phyloP scores from a whole-genome alignment of 352 stramenopile genomes.

The Phytopythium kandeliae region DNA sequence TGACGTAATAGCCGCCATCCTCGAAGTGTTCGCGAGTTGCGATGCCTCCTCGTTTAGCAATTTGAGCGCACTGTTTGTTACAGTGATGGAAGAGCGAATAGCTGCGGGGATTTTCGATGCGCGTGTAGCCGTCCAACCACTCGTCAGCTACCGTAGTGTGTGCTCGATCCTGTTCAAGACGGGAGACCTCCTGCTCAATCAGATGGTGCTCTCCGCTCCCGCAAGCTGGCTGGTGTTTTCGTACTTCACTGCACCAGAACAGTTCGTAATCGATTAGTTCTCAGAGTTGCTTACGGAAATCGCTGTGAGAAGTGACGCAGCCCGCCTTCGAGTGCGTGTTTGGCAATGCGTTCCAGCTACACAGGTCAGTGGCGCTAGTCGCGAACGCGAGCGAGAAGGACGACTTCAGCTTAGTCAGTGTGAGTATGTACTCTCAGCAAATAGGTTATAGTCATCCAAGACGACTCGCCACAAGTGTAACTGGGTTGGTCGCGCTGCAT shows the following conservation, averaged over 20 bases:
- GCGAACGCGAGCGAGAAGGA: slow-evolving; percentile 52
- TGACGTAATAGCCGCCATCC: slow-evolving; percentile 52
- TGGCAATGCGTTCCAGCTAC: slow-evolving; percentile 16
- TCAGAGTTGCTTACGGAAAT: slow-evolving; percentile 27
- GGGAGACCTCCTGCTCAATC: slow-evolving; percentile 45
- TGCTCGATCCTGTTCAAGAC: slow-evolving; percentile 62
- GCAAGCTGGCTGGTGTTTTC: slow-evolving; percentile 65
- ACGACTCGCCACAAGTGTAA: too few species aligned
- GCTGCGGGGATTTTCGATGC: slow-evolving; percentile 31
- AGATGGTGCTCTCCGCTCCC: slow-evolving; percentile 57
- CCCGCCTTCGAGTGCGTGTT: slow-evolving; percentile 60
- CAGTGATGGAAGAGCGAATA: slow-evolving; percentile 32
- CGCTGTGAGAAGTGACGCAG: slow-evolving; percentile 37
- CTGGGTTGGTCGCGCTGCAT: not conserved
- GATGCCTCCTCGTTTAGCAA: not conserved
- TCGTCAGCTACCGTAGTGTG: slow-evolving; percentile 20
- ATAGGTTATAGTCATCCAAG: slow-evolving; percentile 19
- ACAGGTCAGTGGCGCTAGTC: slow-evolving; percentile 26
- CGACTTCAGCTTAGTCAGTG: slow-evolving; percentile 41
- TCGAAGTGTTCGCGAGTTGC: not conserved
- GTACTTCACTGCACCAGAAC: slow-evolving; percentile 70
- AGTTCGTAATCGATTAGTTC: slow-evolving; percentile 45
- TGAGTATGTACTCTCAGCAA: slow-evolving; percentile 40
- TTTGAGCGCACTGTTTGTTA: slow-evolving; percentile 10
- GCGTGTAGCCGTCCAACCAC: not conserved